These are phyloP conservation scores for Globisporangium apiculatum DNA, from an alignment of 352 stramenopile genomes.

Conservation along the genomic window DNA sequence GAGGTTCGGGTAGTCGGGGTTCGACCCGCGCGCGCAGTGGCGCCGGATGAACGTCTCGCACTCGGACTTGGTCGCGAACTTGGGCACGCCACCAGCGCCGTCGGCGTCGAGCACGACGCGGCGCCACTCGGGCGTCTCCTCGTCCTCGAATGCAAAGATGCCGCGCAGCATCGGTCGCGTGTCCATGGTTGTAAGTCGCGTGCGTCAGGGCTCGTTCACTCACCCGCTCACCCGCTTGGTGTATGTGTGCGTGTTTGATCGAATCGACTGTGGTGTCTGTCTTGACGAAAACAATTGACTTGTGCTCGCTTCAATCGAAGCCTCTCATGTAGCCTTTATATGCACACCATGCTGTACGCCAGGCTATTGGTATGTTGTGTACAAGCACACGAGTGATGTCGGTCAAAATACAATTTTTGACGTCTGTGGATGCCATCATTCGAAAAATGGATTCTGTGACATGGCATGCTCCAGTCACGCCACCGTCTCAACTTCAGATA, in stretches of 20 bases:
- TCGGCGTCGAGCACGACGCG: constrained; percentile 55
- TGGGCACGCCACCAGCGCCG: constrained; percentile 63
- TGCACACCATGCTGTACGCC: no score
- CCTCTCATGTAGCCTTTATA: no score
- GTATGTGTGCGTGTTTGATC: neutral
- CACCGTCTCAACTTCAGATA: neutral
- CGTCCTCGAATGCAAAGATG: constrained; percentile 85
- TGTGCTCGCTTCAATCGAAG: no score
- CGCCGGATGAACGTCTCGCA: constrained; percentile 85
- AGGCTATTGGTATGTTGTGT: neutral
- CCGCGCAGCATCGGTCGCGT: constrained; percentile 55
- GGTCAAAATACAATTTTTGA: neutral
- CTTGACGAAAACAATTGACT: neutral
- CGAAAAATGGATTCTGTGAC: neutral
- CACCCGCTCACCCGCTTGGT: neutral
- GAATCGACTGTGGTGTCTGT: neutral
- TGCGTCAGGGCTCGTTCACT: no score
- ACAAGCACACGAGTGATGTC: no score
- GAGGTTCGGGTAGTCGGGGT: constrained; percentile 87
- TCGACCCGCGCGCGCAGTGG: constrained; percentile 84
- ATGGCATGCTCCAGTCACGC: neutral
- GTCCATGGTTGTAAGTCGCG: constrained; percentile 20
- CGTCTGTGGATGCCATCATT: no score
- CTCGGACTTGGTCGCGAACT: constrained; percentile 84
- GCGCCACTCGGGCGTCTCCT: constrained; percentile 76